Evolutionary conservation across 495 filamentous ascomycete genomes (phyloP), one percentile per base, ranked within the genome.

Genomic region (Hypoxylon cercidicola): DNA sequence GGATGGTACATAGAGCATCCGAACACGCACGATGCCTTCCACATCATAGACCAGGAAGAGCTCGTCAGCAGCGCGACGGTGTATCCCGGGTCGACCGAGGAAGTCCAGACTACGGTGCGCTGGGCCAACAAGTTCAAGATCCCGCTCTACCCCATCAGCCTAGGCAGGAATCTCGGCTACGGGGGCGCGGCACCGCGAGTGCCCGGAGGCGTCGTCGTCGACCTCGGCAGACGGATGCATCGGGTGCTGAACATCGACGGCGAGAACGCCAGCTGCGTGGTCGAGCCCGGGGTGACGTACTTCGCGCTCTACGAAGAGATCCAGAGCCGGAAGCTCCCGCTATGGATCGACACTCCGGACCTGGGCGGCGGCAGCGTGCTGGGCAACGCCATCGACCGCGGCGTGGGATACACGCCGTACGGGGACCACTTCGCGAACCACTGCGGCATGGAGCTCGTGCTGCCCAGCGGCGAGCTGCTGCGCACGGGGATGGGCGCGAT

Each of bases 281-380:
- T 89, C 5, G 85, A 88, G 57, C 84, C 85, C 0, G 86, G 84
- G 16, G 85, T 89, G 0, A 82, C 84, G 0, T 87, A 81, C 68
- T 81, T 80, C 59, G 72, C 66, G 10, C 75, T 87, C 4, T 79
- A 87, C 70, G 78, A 86, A 32, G 78, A 83, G 48, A 70, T 86
- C 5, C 73, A 81, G 59, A 74, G 73, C 25, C 69, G 75, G 41
- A 71, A 75, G 6, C 66, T 80, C 18, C 75, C 79, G 15, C 60
- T 85, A 49, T 85, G 82, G 82, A 72, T 85, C 51, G 81, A 84
- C 59, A 75, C 75, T 0, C 85, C 85, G 9, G 85, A 85, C 63
- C 69, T 89, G 0, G 85, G 85, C 2, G 83, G 85, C 8, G 86
- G 85, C 1, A 82, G 78, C 16, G 79, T 87, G 1, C 52, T 87